Conservation (phyloP, 2,329 filamentous ascomycete genomes). For the Xylaria sp. region DNA sequence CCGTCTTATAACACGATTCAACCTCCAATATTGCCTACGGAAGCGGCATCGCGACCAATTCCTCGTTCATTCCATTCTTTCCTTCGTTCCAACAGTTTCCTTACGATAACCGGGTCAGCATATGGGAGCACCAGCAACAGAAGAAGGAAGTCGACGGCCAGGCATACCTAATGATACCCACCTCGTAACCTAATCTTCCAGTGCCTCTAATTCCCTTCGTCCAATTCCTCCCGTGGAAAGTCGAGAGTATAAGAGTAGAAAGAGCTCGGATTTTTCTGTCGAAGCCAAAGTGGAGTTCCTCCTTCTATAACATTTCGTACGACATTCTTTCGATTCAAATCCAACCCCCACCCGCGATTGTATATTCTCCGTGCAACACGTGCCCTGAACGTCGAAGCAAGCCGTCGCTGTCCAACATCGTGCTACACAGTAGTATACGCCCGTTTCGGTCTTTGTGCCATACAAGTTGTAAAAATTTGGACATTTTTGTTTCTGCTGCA, state of each 20-base stretch:
- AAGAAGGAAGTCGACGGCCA: conserved; percentile 29
- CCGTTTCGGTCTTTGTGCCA: conserved; percentile 16
- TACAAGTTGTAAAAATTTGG: conserved; percentile 29
- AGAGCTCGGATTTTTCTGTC: conserved; percentile 16
- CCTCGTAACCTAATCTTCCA: conserved; percentile 15
- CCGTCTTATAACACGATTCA: conserved; percentile 35
- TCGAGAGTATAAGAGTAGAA: conserved; percentile 15
- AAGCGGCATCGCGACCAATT: conserved; percentile 37
- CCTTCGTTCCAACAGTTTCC: conserved; percentile 12
- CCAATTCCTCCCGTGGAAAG: conserved; percentile 14
- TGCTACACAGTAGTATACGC: conserved; percentile 25
- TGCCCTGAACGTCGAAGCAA: conserved; percentile 16
- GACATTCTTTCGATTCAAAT: conserved; percentile 23
- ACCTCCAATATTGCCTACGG: conserved; percentile 38
- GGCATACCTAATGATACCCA: conserved; percentile 26
- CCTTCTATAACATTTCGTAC: conserved; percentile 32
- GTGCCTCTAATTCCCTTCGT: conserved; percentile 16
- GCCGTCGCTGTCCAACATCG: conserved; percentile 12
- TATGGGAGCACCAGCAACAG: conserved; percentile 11
- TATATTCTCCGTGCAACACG: conserved; percentile 17
- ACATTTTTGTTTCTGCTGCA: conserved; percentile 32
- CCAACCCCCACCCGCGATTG: conserved; percentile 17
- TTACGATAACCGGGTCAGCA: conserved; percentile 20
- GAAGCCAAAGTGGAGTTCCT: conserved; percentile 21
- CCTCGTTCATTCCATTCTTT: conserved; percentile 10